Evolutionary conservation across 306 rosid species (phyloP), one percentile per base, ranked within the genome.

Genomic region (Castanea mollissima): DNA sequence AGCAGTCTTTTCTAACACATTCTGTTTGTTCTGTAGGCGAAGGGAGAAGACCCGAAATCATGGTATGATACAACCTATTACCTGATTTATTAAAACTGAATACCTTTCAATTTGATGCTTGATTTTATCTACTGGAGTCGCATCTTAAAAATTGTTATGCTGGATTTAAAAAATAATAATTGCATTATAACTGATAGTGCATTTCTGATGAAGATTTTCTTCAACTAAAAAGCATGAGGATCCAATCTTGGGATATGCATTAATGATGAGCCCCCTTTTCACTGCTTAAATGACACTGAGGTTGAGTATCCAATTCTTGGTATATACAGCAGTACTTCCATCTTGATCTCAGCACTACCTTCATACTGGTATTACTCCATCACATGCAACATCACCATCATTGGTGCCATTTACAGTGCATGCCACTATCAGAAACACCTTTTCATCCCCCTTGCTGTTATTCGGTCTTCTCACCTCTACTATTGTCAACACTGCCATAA

Each of bases 11-110:
- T 79, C 86, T 82, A 20, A 83, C 81, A 41, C 79, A 67, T 77
- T 75, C 31, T 80, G 13, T 68, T 73, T 77, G 5, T 80, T 85
- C 69, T 76, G 57, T 86, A 92, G 98, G 87, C 77, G 69, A 92
- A 85, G 77, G 92, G 81, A 82, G 91, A 85, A 51, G 83, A 80
- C 76, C 68, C 76, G 70, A 90, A 89, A 82, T 82, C 92, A 77
- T 23, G 97, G 98, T 94, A 90, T 51, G 92, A 19, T 1, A 68
- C 23, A 23, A 74, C 10, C 54, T 18, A 44, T 0, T 32, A 67
- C 57, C 59, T 63, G 49, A 32, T 60, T 46, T 44, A 19, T 60
- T 56, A 7, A 23, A 55, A 60, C 5, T 19, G n/a, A 56, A 74
- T 19, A 46, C 34, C 51, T 54, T 29, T 55, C 59, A 29, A 46